Percentiles rank a stretch among this genome's conserved stretches.
Conservation (phyloP, 1,284 basidiomycete species). For the Tilletia walkeri region DNA sequence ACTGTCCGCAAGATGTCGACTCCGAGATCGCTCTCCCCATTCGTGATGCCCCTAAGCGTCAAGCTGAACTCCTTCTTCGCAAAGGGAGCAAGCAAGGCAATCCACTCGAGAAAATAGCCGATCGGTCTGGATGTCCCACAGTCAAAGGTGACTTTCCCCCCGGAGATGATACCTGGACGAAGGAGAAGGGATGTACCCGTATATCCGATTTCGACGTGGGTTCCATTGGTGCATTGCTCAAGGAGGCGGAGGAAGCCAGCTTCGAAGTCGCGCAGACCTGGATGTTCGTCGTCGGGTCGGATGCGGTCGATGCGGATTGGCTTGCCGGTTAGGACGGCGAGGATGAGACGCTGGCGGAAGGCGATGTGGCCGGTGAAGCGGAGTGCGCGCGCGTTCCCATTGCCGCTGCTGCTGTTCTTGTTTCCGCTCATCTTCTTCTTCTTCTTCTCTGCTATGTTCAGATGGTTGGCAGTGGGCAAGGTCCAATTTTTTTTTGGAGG, state of each 20-base stretch:
- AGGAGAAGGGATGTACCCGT: conserved; percentile 67
- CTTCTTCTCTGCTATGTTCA: not conserved
- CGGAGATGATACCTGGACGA: conserved; percentile 86
- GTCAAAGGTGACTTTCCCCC: conserved; percentile 78
- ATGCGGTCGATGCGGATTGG: conserved; percentile 84
- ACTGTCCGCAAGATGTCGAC: conserved; percentile 90
- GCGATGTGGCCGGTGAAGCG: conserved; percentile 74
- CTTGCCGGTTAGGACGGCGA: conserved; percentile 84
- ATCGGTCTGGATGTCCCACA: conserved; percentile 82
- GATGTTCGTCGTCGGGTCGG: conserved; percentile 78
- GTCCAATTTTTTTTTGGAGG: not conserved
- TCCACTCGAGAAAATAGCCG: conserved; percentile 89
- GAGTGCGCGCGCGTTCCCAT: conserved; percentile 31
- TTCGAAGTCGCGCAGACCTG: conserved; percentile 91
- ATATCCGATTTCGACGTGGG: conserved; percentile 90
- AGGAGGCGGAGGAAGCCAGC: conserved; percentile 82
- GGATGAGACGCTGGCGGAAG: conserved; percentile 78
- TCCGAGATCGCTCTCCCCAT: conserved; percentile 61
- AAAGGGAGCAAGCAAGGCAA: conserved; percentile 88
- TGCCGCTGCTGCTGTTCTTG: conserved; percentile 2
- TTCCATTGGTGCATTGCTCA: conserved; percentile 92
- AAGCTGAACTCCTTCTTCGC: conserved; percentile 81
- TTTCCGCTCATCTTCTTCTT: not conserved
- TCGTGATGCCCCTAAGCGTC: conserved; percentile 84
- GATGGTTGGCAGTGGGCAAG: not conserved